phyloP scores from a whole-genome alignment of 306 rosid genomes.

The cucumber (Cucumis sativus) region Cucumber_9930_V3 NC_026656.2:4997501-4998000 shows the following conservation, averaged over 20 bases:
- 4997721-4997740: neutral
- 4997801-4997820: too few relatives aligned
- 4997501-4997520: neutral
- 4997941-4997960: too few relatives aligned
- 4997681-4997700: neutral
- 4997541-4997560: neutral
- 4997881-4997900: too few relatives aligned
- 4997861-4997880: too few relatives aligned
- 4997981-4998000: too few relatives aligned
- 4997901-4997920: too few relatives aligned
- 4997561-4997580: neutral
- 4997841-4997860: too few relatives aligned
- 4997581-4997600: neutral
- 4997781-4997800: too few relatives aligned
- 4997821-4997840: too few relatives aligned
- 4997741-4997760: neutral
- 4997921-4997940: too few relatives aligned
- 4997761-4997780: too few relatives aligned
- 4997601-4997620: neutral
- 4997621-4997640: neutral
- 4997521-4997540: neutral
- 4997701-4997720: neutral
- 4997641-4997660: neutral
- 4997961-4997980: too few relatives aligned
- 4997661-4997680: neutral